Evolutionary conservation across 2,329 filamentous ascomycete species (phyloP).

Genomic region (Colletotrichum sp.): DNA sequence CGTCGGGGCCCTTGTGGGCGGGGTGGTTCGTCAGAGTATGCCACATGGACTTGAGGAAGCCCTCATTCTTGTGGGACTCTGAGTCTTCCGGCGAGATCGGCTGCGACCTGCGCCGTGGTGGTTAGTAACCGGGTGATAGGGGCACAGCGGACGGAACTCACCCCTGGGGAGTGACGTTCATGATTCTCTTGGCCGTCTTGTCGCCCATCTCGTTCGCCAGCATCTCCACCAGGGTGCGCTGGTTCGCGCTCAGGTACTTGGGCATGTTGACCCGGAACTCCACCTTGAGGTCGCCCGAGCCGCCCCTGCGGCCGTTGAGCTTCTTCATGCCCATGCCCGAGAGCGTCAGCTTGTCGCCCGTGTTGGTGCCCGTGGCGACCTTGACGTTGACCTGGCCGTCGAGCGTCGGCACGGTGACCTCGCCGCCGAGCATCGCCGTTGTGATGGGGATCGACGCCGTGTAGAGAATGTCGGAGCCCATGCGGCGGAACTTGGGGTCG

Average conservation of each 20-base stretch:
- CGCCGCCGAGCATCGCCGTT: conserved; percentile 89
- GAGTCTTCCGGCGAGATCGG: conserved; percentile 29
- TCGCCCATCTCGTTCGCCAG: conserved; percentile 96
- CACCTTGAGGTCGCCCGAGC: conserved; percentile 83
- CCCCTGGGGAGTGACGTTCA: conserved; percentile 73
- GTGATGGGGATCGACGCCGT: conserved; percentile 91
- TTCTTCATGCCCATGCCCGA: conserved; percentile 94
- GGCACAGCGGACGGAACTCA: conserved; percentile 38
- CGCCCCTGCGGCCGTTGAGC: conserved; percentile 69
- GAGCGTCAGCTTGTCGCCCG: conserved; percentile 89
- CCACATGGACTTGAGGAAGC: conserved; percentile 93
- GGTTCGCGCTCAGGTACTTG: conserved; percentile 89
- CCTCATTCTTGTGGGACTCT: conserved; percentile 76
- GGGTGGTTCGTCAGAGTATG: conserved; percentile 85
- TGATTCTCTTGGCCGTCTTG: conserved; percentile 87
- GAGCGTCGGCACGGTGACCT: conserved; percentile 87
- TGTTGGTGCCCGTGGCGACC: conserved; percentile 88
- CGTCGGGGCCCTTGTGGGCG: conserved; percentile 47
- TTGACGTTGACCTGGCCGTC: conserved; percentile 91
- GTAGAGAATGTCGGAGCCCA: conserved; percentile 89
- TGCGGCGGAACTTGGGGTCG: conserved; percentile 87
- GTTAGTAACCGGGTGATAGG: conserved; percentile 15
- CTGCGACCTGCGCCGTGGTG: conserved; percentile 1
- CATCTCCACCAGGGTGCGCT: conserved; percentile 93
- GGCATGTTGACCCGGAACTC: conserved; percentile 97